Base-by-base conservation (phyloP, 306 rosid species). In the Carpinus fangiana region DNA sequence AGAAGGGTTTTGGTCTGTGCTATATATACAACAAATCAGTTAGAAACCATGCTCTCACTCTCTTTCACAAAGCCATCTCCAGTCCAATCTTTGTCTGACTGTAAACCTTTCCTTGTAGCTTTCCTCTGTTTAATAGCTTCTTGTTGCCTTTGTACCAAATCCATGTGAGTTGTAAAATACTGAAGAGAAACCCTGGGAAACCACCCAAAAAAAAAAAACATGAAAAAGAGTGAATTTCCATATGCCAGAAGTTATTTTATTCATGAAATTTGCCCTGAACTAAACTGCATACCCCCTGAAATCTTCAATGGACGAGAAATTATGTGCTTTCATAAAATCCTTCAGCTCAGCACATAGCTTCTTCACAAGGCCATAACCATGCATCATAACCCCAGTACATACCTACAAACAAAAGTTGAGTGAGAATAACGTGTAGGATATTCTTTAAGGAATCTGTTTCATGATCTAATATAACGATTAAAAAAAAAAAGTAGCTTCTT, bases 371-470 rank as follows among this genome's bases (percentile, higher is more conserved):
- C 99, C 92, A 72, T 95, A 95, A 18, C 99, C 98, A 56, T 95
- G 98, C 98, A 93, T 93, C 99, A 95, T 95, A 81, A 95, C 99
- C 70, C 98, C 99, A 7, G 99, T 95, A 82, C 99, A 95, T 21
- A 91, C 98, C 98, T 92, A 78, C 82, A 81, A 73, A 70, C 46
- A 60, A 70, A 73, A 72, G 12, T 3, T 18, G 28, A 77, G 14
- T 17, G 7, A 56, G 36, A 28, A 61, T 57, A 62, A 28, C 17
- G n/a, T 68, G 0, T 20, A 66, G 21, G 26, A 66, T 66, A 38
- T 18, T 66, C 51, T 66, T 41, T 41, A 14, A 36, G 48, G 20
- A 41, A 66, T 66, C 14, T 66, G 7, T 38, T 66, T 1, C 72
- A 54, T 41, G 10, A 45, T 54, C 18, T 52, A 12, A 66, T 38